Base-by-base conservation (phyloP, 768 basidiomycete species). In the Termitomyces sp. region DNA sequence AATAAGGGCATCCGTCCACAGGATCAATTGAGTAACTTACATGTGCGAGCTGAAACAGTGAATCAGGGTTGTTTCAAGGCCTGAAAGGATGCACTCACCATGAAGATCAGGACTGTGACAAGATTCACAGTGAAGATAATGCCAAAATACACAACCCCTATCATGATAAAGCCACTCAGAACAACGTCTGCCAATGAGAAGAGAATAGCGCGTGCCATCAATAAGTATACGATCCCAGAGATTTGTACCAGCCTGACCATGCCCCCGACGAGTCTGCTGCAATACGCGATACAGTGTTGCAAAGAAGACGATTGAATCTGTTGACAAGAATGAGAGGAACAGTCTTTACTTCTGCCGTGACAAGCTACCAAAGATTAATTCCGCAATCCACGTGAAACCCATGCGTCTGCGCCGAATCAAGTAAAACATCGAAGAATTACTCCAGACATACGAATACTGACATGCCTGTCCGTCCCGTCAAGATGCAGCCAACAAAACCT, bases 321-420 rank as follows among this genome's bases (percentile, higher is more conserved):
- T 14, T 23, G 34, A 19, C 6, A n/a, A 12, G 10, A 4, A 8
- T 51, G 6, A 40, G 16, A 5, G 17, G 12, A 19, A 27, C 7
- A 19, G n/a, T 11, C 11, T 5, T 38, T 17, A 50, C 17, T 6
- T 32, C 62, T 12, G 31, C 10, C 9, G 17, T 5, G 17, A 40
- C n/a, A 40, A 11, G 1, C 5, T 29, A 51, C 72, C 73, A 40
- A 75, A 75, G 16, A 65, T 58, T 3, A 74, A 63, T 46, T 75
- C 74, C n/a, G 70, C 69, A 16, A 74, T 68, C 73, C 73, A 75
- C 6, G 71, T 73, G 38, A 67, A 71, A 4, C 64, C 68, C 56
- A 75, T 69, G 10, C 74, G 69, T 2, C 73, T 74, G 50, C 4
- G 11, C 5, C 38, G 25, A 32, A 17, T 40, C n/a, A n/a, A 19